Conservation (phyloP, 1,139 yeast genomes). For the Pneumocystis wakefieldiae region DNA sequence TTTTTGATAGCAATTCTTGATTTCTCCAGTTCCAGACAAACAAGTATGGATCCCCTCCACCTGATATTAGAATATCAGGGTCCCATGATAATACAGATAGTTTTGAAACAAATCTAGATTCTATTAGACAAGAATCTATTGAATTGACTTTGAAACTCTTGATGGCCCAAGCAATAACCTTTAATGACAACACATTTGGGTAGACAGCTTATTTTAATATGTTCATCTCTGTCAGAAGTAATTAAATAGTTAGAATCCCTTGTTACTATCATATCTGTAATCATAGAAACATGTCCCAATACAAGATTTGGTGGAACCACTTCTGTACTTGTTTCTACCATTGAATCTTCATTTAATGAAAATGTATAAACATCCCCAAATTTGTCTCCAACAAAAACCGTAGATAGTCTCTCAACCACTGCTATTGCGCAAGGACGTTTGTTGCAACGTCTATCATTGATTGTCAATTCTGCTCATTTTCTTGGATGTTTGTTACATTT, state of each 20-base stretch:
- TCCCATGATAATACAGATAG: slow-evolving; percentile 39
- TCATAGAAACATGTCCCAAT: slow-evolving; percentile 93
- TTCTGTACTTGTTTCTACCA: slow-evolving; percentile 13
- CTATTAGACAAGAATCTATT: slow-evolving; percentile 1
- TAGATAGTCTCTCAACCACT: background rate
- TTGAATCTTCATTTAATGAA: slow-evolving; percentile 21
- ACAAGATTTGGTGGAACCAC: slow-evolving; percentile 45
- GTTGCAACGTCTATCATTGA: background rate
- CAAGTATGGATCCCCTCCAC: slow-evolving; percentile 79
- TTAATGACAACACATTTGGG: slow-evolving; percentile 69
- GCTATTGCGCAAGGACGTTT: background rate
- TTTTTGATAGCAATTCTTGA: slow-evolving; percentile 33
- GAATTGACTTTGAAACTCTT: slow-evolving; percentile 32
- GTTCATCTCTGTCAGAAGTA: slow-evolving; percentile 92
- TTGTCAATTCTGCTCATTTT: background rate
- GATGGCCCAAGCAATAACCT: slow-evolving; percentile 76
- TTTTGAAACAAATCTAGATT: slow-evolving; percentile 27
- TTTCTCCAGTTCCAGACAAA: slow-evolving; percentile 64
- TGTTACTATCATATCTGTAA: slow-evolving; percentile 51
- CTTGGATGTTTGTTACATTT: background rate
- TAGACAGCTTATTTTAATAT: slow-evolving; percentile 68
- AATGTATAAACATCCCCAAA: slow-evolving; percentile 84
- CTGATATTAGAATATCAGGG: slow-evolving; percentile 45
- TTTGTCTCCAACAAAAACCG: slow-evolving; percentile 71
- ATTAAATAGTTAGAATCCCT: slow-evolving; percentile 37